Percentiles rank a stretch among this genome's conserved stretches.
phyloP scores from a whole-genome alignment of 768 basidiomycete genomes.

The Panellus pusillus region DNA sequence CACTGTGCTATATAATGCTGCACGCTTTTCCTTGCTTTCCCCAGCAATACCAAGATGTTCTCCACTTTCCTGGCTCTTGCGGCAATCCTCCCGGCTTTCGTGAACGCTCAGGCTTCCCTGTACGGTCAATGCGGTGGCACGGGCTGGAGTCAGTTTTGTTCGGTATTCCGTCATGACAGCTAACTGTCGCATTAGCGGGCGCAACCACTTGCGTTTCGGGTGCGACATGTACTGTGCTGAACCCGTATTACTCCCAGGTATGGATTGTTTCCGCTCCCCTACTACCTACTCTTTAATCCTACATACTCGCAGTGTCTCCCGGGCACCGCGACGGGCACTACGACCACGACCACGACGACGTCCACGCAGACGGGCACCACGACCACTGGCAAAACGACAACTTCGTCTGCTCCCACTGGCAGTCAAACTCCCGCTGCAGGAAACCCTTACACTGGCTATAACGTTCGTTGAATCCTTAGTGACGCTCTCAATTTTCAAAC shows the following conservation, averaged over 20 bases:
- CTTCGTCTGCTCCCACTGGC: slow-evolving; percentile 30
- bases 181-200: too few relatives aligned
- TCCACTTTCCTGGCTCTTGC: slow-evolving; percentile 43
- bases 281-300: too few relatives aligned
- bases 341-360: slow-evolving; percentile 23
- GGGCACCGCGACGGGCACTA: slow-evolving; percentile 6
- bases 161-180: too few relatives aligned
- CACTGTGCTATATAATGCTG: slow-evolving; percentile 11
- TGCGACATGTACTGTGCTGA: too few relatives aligned
- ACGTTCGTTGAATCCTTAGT: slow-evolving; percentile 27
- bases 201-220: too few relatives aligned
- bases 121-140: slow-evolving; percentile 56
- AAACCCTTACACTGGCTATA: slow-evolving; percentile 55
- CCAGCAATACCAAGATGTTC: slow-evolving; percentile 46
- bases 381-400: slow-evolving; percentile 13
- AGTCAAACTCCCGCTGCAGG: slow-evolving; percentile 42
- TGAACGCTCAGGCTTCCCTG: slow-evolving; percentile 40
- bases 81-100: slow-evolving; percentile 44
- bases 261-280: too few relatives aligned
- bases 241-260: too few relatives aligned
- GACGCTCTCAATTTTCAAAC: neutral
- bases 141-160: too few relatives aligned
- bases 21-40: slow-evolving; percentile 4
- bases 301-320: too few relatives aligned
- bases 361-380: neutral